Conservation (phyloP, 2,329 filamentous ascomycete species). For the Colletotrichum gloeosporioides region DNA sequence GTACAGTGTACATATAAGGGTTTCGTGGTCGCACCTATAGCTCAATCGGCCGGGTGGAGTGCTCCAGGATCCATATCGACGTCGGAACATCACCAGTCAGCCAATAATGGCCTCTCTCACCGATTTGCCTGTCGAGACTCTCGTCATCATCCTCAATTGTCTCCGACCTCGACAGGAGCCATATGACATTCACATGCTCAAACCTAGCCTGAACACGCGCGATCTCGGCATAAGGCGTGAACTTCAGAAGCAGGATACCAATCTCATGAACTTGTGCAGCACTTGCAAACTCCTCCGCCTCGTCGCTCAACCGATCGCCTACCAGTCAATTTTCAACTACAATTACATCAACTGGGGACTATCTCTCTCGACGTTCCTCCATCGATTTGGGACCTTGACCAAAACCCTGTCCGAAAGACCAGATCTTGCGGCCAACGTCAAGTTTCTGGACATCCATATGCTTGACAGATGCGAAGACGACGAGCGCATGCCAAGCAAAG, state of each 20-base stretch:
- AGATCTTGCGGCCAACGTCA: not conserved
- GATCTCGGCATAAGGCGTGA: not conserved
- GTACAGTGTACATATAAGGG: not conserved
- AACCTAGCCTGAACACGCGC: not conserved
- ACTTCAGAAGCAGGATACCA: not conserved
- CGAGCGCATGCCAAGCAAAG: accelerated
- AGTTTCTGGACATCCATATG: not conserved
- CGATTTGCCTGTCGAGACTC: not conserved
- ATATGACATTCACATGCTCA: not conserved
- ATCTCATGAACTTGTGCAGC: not conserved
- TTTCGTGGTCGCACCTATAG: not conserved
- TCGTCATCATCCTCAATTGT: not conserved
- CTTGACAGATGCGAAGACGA: not conserved
- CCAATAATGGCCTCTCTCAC: not conserved
- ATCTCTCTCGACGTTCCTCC: not conserved
- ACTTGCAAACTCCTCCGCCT: not conserved
- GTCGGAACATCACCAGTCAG: not conserved
- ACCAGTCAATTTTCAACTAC: not conserved
- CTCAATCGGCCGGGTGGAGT: not conserved
- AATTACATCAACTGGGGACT: not conserved
- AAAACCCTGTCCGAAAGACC: not conserved
- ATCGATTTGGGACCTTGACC: not conserved
- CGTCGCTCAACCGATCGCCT: not conserved
- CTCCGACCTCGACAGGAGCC: not conserved
- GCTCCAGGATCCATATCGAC: not conserved